phyloP scores from a whole-genome alignment of 352 stramenopile species.

The Phytophthora europaea region DNA sequence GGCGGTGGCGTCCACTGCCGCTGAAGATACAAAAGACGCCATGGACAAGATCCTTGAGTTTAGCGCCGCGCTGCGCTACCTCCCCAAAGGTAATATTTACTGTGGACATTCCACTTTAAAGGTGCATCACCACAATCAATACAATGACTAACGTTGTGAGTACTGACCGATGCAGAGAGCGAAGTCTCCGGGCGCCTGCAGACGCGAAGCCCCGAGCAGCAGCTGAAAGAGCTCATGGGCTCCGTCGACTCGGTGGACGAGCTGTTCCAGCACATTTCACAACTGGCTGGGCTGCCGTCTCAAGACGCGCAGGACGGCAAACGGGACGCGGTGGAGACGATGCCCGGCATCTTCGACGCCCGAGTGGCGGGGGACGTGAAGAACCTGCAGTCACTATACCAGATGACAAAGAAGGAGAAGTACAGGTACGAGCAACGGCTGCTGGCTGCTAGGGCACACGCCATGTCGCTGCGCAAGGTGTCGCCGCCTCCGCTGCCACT shows the following conservation, averaged over 20 bases:
- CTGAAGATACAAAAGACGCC: constrained; percentile 72
- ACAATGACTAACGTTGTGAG: background rate
- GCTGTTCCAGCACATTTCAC: constrained; percentile 85
- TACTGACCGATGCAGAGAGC: constrained; percentile 32
- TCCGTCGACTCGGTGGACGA: constrained; percentile 83
- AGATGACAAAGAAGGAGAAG: constrained; percentile 87
- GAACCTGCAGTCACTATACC: constrained; percentile 76
- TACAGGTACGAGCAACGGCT: constrained; percentile 80
- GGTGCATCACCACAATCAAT: background rate
- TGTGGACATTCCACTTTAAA: background rate
- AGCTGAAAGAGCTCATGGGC: constrained; percentile 80
- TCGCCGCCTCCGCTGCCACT: constrained; percentile 76
- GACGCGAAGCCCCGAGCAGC: constrained; percentile 53
- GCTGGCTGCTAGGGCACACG: constrained; percentile 55
- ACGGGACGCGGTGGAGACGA: constrained; percentile 24
- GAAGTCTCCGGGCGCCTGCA: constrained; percentile 45
- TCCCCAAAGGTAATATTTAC: constrained; percentile 64
- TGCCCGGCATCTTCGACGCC: constrained; percentile 70
- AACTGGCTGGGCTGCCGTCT: constrained; percentile 51
- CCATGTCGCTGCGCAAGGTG: constrained; percentile 77
- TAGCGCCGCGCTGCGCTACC: constrained; percentile 46
- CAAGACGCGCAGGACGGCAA: constrained; percentile 29
- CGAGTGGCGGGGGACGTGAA: constrained; percentile 80
- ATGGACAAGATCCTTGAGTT: constrained; percentile 84
- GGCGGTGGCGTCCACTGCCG: constrained; percentile 31